A percentile compares a stretch with the other conserved stretches of the same genome.
These are phyloP conservation scores for Nicotiana tomentosiformis DNA, from an alignment of 257 asterid species.

Conservation along the genomic window DNA sequence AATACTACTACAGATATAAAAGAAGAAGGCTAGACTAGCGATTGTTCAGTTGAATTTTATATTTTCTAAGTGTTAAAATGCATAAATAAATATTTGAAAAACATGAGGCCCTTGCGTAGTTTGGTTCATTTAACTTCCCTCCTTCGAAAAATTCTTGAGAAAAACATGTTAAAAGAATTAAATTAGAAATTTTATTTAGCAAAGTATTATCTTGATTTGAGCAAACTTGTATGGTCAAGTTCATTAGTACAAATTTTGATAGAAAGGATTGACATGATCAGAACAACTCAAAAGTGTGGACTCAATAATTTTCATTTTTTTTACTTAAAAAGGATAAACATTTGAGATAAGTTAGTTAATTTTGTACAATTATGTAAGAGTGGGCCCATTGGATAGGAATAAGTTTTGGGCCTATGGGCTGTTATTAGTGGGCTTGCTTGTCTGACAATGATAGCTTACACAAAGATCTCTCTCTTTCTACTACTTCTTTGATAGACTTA, in stretches of 20 bases:
- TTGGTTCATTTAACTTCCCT: background rate
- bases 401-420: slow-evolving; percentile 4
- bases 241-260: background rate
- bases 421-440: background rate
- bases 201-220: background rate
- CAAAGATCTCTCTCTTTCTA: background rate
- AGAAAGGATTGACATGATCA: background rate
- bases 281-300: background rate
- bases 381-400: background rate
- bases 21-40: no score
- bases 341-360: background rate
- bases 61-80: background rate
- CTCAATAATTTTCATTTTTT: background rate
- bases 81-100: background rate
- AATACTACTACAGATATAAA: no score
- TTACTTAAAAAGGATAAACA: background rate
- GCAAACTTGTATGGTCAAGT: background rate
- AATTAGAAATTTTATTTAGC: background rate
- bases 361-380: background rate
- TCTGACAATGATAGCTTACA: background rate
- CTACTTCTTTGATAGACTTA: background rate
- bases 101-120: background rate
- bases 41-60: background rate
- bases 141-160: background rate
- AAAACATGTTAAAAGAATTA: background rate